These are phyloP conservation scores for Candida incommunis DNA, from an alignment of 805 yeast species.

Conservation along the genomic window DNA sequence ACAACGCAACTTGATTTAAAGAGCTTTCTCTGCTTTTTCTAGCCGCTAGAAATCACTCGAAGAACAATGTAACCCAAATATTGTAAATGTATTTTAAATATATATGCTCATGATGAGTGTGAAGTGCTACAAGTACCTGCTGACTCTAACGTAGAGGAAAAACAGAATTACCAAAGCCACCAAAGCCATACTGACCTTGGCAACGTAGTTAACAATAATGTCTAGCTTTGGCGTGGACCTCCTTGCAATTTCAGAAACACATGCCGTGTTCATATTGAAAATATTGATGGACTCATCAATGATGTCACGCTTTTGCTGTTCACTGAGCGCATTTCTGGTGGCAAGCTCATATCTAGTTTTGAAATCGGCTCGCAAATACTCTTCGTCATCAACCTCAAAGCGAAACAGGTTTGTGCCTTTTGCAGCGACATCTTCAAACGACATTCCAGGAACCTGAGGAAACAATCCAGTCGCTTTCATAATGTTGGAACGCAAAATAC, in stretches of 20 bases:
- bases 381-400: slow-evolving; percentile 57
- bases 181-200: slow-evolving; percentile 1
- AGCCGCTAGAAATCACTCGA: too few species aligned
- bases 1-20: too few species aligned
- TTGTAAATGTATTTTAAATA: too few species aligned
- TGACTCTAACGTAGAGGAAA: background rate
- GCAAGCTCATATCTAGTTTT: slow-evolving; percentile 66
- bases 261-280: slow-evolving; percentile 44
- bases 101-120: too few species aligned
- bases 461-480: slow-evolving; percentile 55
- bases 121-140: slow-evolving; percentile 1
- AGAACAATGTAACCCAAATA: too few species aligned
- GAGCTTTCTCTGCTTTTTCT: too few species aligned
- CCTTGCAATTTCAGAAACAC: slow-evolving; percentile 52
- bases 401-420: slow-evolving; percentile 59
- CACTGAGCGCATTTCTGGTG: slow-evolving; percentile 58
- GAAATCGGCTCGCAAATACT: slow-evolving; percentile 46
- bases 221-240: slow-evolving; percentile 29
- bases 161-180: background rate
- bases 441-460: slow-evolving; percentile 56
- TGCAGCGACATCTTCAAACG: slow-evolving; percentile 46
- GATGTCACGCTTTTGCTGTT: slow-evolving; percentile 54
- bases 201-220: slow-evolving; percentile 9
- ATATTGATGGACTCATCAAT: slow-evolving; percentile 54
- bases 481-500: slow-evolving; percentile 52